Evolutionary conservation across 1,284 basidiomycete species (phyloP), one percentile per base, ranked within the genome.

Genomic region (Melampsora occidentalis): DNA sequence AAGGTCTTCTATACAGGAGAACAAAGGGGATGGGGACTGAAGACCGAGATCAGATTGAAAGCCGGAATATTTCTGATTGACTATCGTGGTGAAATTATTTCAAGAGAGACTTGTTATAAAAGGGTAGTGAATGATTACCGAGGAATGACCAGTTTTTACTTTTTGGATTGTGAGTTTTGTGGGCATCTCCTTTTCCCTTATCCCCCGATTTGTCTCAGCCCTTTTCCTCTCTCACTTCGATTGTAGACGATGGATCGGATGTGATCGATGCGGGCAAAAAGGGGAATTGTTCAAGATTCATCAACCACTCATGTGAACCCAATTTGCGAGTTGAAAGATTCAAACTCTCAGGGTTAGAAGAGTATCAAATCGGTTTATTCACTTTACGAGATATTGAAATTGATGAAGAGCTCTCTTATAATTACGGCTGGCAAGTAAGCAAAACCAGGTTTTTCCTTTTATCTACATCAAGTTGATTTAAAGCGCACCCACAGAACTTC

Each of bases 31-130:
- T 76, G 64, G 64, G 72, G 72, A 28, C 48, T 76, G 2, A 76
- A 76, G 20, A 76, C 72, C 12, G 72, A 76, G n/a, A 76, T 76
- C 57, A 76, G 67, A 57, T 53, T 76, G 22, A 76, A 76, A 66
- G 53, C 65, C 22, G 66, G 59, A 42, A 33, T 25, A 25, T 76
- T 76, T 46, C 5, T 76, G 5, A 76, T 76, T 46, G 72, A 76
- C 48, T 76, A 76, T 62, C 49, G 72, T 12, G 72, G 72, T 25
- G 72, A 76, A 51, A 63, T 76, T 53, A 76, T 76, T 10, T 53
- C 46, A 25, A 39, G 72, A 62, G 72, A 76, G 20, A 46, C 10
- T 12, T 68, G 65, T 62, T 76, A 76, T 46, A 67, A 68, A 53
- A 49, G 72, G 20, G 72, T 76, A 14, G 42, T 68, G 18, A 76